Evolutionary conservation across 2,329 filamentous ascomycete genomes (phyloP).

Genomic region (Sodiomyces alkalinus): DNA sequence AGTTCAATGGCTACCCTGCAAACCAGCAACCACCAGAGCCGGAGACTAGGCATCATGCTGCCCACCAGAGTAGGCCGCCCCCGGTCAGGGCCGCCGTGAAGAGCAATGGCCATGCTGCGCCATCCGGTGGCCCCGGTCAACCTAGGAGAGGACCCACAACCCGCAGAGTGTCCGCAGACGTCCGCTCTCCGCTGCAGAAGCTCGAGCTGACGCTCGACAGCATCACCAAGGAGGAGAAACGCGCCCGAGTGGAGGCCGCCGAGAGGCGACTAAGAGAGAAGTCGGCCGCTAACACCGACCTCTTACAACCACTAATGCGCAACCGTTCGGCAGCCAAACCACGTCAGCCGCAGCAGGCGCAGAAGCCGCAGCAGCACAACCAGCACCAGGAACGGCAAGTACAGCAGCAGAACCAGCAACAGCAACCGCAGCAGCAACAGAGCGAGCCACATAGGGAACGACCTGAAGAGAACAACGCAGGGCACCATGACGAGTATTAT

Average conservation of each 20-base stretch:
- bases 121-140: constrained; percentile 10
- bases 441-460: no score
- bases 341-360: constrained; percentile 10
- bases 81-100: constrained; percentile 5
- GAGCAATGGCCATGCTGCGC: constrained; percentile 4
- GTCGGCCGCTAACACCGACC: constrained; percentile 20
- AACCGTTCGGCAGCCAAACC: constrained; percentile 3
- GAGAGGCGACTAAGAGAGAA: constrained; percentile 58
- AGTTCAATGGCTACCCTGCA: no score
- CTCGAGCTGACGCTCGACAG: constrained; percentile 81
- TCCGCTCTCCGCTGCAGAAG: constrained; percentile 83
- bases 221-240: constrained; percentile 92
- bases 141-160: constrained; percentile 23
- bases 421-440: constrained; percentile 11
- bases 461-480: constrained; percentile 5
- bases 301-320: constrained; percentile 6
- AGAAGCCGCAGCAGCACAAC: constrained; percentile 8
- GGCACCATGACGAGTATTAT: constrained; percentile 9
- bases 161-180: constrained; percentile 53
- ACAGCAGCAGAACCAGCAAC: constrained; percentile 9
- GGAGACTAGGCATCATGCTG: neutral
- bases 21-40: no score
- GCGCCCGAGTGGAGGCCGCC: constrained; percentile 69
- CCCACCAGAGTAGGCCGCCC: constrained; percentile 2
- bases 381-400: constrained; percentile 9